A percentile compares a stretch with the other conserved stretches of the same genome.
Evolutionary conservation across 495 filamentous ascomycete species (phyloP).

Genomic region (Penicillium roqueforti): DNA sequence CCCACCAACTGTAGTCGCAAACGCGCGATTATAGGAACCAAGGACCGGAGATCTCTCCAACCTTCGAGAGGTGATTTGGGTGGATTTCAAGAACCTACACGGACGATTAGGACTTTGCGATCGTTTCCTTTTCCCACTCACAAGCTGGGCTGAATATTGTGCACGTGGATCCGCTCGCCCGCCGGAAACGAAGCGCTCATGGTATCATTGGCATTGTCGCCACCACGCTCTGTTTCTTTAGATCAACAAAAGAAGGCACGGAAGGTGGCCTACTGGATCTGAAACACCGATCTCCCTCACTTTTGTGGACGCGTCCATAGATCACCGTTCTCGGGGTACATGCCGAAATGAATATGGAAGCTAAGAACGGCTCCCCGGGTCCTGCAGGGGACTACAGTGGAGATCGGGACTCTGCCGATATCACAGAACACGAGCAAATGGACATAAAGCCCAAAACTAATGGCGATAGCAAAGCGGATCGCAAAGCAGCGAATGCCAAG

Average conservation of each 20-base stretch:
- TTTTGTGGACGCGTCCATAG: neutral
- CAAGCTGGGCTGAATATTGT: slow-evolving; percentile 11
- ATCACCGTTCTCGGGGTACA: slow-evolving; percentile 18
- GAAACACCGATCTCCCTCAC: neutral
- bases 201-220: slow-evolving; percentile 18
- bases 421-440: slow-evolving; percentile 42
- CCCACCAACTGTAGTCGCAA: slow-evolving; percentile 24
- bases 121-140: neutral
- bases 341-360: slow-evolving; percentile 51
- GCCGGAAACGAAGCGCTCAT: slow-evolving; percentile 22
- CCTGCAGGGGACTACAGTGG: slow-evolving; percentile 46
- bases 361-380: slow-evolving; percentile 39
- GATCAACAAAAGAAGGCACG: slow-evolving; percentile 9
- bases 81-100: neutral
- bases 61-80: neutral
- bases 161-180: slow-evolving; percentile 20
- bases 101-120: slow-evolving; percentile 7
- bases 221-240: slow-evolving; percentile 14
- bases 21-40: slow-evolving; percentile 22
- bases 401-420: slow-evolving; percentile 50
- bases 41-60: slow-evolving; percentile 1
- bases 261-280: neutral
- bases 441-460: slow-evolving; percentile 52
- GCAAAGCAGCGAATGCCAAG: slow-evolving; percentile 65
- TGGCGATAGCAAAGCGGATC: slow-evolving; percentile 52